phyloP scores from a whole-genome alignment of 495 filamentous ascomycete species.

The Penicillium salamii region DNA sequence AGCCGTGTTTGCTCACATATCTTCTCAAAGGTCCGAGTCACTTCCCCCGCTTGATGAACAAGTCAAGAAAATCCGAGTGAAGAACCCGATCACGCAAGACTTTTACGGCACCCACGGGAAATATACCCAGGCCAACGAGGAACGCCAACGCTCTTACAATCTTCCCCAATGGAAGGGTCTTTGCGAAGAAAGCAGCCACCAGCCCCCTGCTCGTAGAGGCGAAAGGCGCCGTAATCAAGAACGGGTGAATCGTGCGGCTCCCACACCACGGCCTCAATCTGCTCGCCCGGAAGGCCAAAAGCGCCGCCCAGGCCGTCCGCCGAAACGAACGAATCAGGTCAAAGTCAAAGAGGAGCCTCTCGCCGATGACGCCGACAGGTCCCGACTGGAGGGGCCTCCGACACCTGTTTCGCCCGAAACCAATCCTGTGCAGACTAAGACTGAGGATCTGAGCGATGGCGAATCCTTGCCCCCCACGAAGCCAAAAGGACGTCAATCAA shows the following conservation, averaged over 20 bases:
- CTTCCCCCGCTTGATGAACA: slow-evolving; percentile 76
- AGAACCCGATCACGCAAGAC: slow-evolving; percentile 96
- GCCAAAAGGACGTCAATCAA: slow-evolving; percentile 53
- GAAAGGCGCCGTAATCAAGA: slow-evolving; percentile 79
- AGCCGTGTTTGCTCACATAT: slow-evolving; percentile 12
- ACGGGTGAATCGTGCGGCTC: slow-evolving; percentile 44
- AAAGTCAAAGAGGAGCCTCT: slow-evolving; percentile 47
- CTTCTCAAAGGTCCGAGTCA: slow-evolving; percentile 56
- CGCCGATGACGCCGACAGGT: slow-evolving; percentile 39
- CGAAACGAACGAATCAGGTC: slow-evolving; percentile 39
- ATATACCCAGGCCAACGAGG: slow-evolving; percentile 93
- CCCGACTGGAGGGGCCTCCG: slow-evolving; percentile 45
- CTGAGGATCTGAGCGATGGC: slow-evolving; percentile 49
- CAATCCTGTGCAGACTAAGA: slow-evolving; percentile 46
- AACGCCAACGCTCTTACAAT: slow-evolving; percentile 93
- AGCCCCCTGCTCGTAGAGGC: slow-evolving; percentile 90
- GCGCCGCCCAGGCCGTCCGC: slow-evolving; percentile 45
- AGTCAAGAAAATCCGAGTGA: slow-evolving; percentile 87
- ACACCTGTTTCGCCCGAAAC: slow-evolving; percentile 54
- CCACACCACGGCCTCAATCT: slow-evolving; percentile 33
- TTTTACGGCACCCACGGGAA: slow-evolving; percentile 92
- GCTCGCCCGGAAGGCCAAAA: slow-evolving; percentile 39
- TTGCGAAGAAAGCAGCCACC: slow-evolving; percentile 89
- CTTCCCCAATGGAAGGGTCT: slow-evolving; percentile 91
- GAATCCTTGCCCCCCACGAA: slow-evolving; percentile 46